A percentile compares a stretch with the other conserved stretches of the same genome.
These are phyloP conservation scores for Paecilomyces fulvus DNA, from an alignment of 2,329 filamentous ascomycete species.

Conservation along the genomic window DNA sequence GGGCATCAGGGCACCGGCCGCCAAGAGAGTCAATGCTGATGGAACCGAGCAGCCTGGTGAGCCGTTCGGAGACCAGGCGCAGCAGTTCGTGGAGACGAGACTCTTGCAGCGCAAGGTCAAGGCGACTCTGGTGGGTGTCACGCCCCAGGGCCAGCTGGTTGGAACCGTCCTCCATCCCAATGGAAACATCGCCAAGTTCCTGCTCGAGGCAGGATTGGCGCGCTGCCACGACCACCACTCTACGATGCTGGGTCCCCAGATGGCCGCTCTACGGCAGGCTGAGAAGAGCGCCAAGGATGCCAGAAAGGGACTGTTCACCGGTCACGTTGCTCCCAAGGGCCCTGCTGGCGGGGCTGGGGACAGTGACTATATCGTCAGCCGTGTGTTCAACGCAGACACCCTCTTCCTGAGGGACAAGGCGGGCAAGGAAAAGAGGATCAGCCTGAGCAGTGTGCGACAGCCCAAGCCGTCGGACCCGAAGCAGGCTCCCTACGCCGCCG, in stretches of 20 bases:
- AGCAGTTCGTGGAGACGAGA: slow-evolving; percentile 75
- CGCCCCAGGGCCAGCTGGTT: slow-evolving; percentile 85
- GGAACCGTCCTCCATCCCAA: slow-evolving; percentile 78
- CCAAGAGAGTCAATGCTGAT: slow-evolving; percentile 72
- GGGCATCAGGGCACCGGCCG: slow-evolving; percentile 81
- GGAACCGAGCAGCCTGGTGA: slow-evolving; percentile 77
- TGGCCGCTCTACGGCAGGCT: slow-evolving; percentile 75
- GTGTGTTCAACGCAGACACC: slow-evolving; percentile 82
- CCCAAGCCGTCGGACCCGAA: slow-evolving; percentile 82
- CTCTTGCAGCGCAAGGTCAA: slow-evolving; percentile 79
- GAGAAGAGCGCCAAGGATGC: slow-evolving; percentile 76
- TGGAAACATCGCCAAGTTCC: slow-evolving; percentile 85
- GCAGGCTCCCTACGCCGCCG: slow-evolving; percentile 79
- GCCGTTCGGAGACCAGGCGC: slow-evolving; percentile 81
- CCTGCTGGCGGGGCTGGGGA: slow-evolving; percentile 51
- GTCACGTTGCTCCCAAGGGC: slow-evolving; percentile 61
- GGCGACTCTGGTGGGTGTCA: slow-evolving; percentile 75
- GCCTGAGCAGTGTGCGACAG: slow-evolving; percentile 83
- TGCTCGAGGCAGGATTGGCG: slow-evolving; percentile 82
- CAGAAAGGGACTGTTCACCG: slow-evolving; percentile 71
- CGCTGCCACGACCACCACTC: slow-evolving; percentile 95
- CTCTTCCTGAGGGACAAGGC: slow-evolving; percentile 78
- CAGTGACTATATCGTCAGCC: slow-evolving; percentile 72
- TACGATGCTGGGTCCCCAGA: slow-evolving; percentile 78
- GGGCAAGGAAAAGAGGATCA: slow-evolving; percentile 80